These are phyloP conservation scores for Tubosaeta brunneosetosa DNA, from an alignment of 768 basidiomycete genomes.

Conservation along the genomic window DNA sequence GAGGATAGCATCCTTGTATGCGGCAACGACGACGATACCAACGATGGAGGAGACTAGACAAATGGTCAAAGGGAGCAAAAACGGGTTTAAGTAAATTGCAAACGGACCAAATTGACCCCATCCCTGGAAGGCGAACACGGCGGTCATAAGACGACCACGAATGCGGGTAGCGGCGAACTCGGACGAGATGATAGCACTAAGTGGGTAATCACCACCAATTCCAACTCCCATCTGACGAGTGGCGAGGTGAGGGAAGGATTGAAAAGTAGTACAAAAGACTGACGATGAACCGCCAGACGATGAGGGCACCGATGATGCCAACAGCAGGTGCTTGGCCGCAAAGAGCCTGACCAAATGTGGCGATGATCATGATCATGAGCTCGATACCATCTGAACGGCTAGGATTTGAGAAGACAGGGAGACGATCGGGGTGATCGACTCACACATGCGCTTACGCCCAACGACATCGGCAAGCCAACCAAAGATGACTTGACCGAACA, in stretches of 20 bases:
- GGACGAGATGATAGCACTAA: slow-evolving; percentile 81
- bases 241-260: neutral
- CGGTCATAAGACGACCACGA: slow-evolving; percentile 85
- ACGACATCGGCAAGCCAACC: slow-evolving; percentile 76
- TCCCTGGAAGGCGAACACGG: slow-evolving; percentile 81
- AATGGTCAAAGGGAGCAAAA: neutral
- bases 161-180: slow-evolving; percentile 78
- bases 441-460: slow-evolving; percentile 79
- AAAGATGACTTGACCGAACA: slow-evolving; percentile 72
- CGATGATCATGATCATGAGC: slow-evolving; percentile 77
- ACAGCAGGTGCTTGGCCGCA: slow-evolving; percentile 64
- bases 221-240: slow-evolving; percentile 63
- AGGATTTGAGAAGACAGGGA: neutral
- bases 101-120: slow-evolving; percentile 77
- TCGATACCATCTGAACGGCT: slow-evolving; percentile 40
- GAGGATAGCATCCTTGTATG: slow-evolving; percentile 62
- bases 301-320: slow-evolving; percentile 66
- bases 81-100: too few species aligned
- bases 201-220: slow-evolving; percentile 86
- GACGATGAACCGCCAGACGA: slow-evolving; percentile 81
- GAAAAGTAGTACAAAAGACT: slow-evolving; percentile 9
- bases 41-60: slow-evolving; percentile 59
- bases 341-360: slow-evolving; percentile 75
- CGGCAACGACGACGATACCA: slow-evolving; percentile 56
- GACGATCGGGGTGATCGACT: slow-evolving; percentile 23